These are phyloP conservation scores for Spraguea lophii DNA, from an alignment of 371 early-diverging fungal species.

Conservation along the genomic window DNA sequence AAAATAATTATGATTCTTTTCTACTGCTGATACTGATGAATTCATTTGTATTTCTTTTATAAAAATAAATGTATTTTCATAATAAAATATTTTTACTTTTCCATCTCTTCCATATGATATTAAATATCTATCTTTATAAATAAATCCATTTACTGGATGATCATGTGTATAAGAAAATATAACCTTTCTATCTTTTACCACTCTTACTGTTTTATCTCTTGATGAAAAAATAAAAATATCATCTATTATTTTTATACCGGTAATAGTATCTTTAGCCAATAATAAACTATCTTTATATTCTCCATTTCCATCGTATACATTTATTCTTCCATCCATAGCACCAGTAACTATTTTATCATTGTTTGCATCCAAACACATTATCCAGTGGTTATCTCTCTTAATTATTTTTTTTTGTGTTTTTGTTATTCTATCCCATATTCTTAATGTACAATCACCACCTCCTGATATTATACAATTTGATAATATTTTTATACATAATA, in stretches of 20 bases:
- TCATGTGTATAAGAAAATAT: constrained; percentile 17
- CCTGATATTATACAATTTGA: constrained; percentile 24
- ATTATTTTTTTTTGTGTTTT: constrained; percentile 40
- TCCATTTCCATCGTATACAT: constrained; percentile 21
- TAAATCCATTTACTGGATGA: constrained; percentile 6
- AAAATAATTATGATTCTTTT: too few species aligned
- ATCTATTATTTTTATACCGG: constrained; percentile 6
- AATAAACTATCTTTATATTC: constrained; percentile 28
- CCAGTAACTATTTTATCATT: constrained; percentile 32
- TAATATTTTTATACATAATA: constrained; percentile 25
- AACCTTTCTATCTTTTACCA: constrained; percentile 21
- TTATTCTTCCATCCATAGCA: constrained; percentile 34
- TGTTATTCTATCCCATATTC: constrained; percentile 43
- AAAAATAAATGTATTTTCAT: background rate
- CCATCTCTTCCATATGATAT: background rate
- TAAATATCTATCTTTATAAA: background rate
- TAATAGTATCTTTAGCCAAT: constrained; percentile 31
- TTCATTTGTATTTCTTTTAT: background rate
- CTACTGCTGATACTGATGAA: too few species aligned
- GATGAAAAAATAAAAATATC: constrained; percentile 29
- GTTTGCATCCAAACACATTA: constrained; percentile 20
- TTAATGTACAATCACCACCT: constrained; percentile 42
- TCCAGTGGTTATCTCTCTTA: constrained; percentile 40
- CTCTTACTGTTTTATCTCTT: constrained; percentile 33
- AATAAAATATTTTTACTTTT: background rate